These are phyloP conservation scores for Pulveroboletus sp. DNA, from an alignment of 768 basidiomycete species.

Conservation along the genomic window DNA sequence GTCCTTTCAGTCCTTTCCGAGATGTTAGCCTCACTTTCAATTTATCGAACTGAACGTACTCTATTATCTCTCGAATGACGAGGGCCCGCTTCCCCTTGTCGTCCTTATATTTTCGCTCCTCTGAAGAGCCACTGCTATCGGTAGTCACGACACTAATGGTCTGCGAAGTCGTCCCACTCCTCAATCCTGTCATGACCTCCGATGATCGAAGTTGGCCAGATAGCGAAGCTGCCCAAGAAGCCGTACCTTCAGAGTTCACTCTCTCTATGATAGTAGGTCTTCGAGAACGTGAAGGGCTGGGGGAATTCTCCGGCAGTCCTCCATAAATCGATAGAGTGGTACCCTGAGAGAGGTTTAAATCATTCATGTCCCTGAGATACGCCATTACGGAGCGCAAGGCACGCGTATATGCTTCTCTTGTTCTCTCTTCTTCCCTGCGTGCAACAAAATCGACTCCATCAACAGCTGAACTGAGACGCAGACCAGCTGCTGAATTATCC, in stretches of 20 bases:
- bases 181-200: conserved; percentile 57
- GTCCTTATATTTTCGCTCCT: conserved; percentile 88
- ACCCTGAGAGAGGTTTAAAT: conserved; percentile 66
- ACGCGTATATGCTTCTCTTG: conserved; percentile 66
- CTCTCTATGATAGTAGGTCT: conserved; percentile 64
- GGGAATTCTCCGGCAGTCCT: conserved; percentile 40
- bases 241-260: conserved; percentile 42
- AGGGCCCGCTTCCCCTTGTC: conserved; percentile 80
- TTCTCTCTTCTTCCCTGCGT: conserved; percentile 67
- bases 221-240: conserved; percentile 45
- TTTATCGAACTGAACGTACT: conserved; percentile 46
- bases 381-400: conserved; percentile 92
- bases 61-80: conserved; percentile 86
- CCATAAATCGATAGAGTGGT: conserved; percentile 58
- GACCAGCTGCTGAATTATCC: conserved; percentile 22
- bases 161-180: conserved; percentile 56
- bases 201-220: conserved; percentile 58
- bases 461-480: conserved; percentile 43
- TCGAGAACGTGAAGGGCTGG: conserved; percentile 44
- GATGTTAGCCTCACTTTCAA: conserved; percentile 6
- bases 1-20: conserved; percentile 82
- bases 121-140: conserved; percentile 66
- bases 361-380: conserved; percentile 93
- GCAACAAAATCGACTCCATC: conserved; percentile 40
- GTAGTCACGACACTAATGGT: conserved; percentile 71